phyloP scores from a whole-genome alignment of 192 early-diverging fungal genomes.

The Backusella luteola region DNA sequence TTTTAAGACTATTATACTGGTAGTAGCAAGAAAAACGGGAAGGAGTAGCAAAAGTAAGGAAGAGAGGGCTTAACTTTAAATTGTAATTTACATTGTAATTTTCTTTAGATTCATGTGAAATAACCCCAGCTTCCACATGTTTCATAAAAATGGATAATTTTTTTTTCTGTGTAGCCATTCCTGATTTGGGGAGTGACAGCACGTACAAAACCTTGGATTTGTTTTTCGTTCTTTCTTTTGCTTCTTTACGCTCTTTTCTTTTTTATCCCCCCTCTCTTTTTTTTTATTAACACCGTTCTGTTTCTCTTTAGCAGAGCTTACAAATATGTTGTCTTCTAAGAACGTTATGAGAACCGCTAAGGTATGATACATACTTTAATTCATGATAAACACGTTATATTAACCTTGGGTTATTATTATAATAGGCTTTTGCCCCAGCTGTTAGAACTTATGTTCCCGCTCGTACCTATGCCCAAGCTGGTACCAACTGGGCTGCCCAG shows the following conservation, averaged over 20 bases:
- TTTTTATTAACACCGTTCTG: not conserved
- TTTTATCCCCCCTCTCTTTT: slow-evolving; percentile 16
- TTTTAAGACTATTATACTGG: not conserved
- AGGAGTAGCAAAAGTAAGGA: not conserved
- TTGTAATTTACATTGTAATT: slow-evolving; percentile 15
- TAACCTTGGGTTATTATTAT: not conserved
- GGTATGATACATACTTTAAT: slow-evolving; percentile 15
- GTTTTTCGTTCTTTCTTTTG: slow-evolving; percentile 15
- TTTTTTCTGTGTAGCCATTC: slow-evolving; percentile 13
- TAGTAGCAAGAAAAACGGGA: not conserved
- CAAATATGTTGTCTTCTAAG: slow-evolving; percentile 35
- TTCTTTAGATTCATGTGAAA: slow-evolving; percentile 8
- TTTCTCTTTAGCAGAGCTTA: slow-evolving; percentile 9
- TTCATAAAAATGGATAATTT: slow-evolving; percentile 12
- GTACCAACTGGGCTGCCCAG: slow-evolving; percentile 43
- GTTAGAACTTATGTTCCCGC: slow-evolving; percentile 27
- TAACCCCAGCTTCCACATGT: slow-evolving; percentile 17
- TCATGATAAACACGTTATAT: not conserved
- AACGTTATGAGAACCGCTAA: slow-evolving; percentile 36
- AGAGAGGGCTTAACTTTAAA: not conserved
- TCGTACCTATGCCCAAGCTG: slow-evolving; percentile 56
- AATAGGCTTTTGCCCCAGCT: slow-evolving; percentile 30
- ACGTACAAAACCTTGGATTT: slow-evolving; percentile 6
- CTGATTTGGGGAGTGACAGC: slow-evolving; percentile 14
- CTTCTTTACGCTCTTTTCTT: slow-evolving; percentile 5